phyloP scores from a whole-genome alignment of 139 green algal genomes.

The Astrephomene gubernaculifera region DNA sequence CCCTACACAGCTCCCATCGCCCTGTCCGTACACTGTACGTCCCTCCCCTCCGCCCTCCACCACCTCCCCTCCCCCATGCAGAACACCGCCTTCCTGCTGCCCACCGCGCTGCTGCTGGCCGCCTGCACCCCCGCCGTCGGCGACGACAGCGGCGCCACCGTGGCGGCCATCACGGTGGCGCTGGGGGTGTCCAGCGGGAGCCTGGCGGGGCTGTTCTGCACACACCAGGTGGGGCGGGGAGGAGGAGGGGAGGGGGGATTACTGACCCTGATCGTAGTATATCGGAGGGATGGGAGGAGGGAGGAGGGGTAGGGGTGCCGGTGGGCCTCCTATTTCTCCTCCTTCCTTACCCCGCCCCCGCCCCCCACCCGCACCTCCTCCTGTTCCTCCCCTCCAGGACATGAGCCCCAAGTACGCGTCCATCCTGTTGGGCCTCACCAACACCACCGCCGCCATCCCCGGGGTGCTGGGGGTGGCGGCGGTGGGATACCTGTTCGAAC shows the following conservation, averaged over 20 bases:
- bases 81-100: constrained; percentile 88
- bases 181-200: constrained; percentile 86
- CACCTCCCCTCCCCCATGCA: constrained; percentile 61
- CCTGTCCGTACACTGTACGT: too few relatives aligned
- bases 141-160: constrained; percentile 44
- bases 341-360: not conserved
- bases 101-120: constrained; percentile 78
- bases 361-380: not conserved
- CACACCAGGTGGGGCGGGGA: constrained; percentile 84
- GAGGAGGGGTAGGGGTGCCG: too few relatives aligned
- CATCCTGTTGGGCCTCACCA: constrained; percentile 96
- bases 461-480: constrained; percentile 91
- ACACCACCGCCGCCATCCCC: constrained; percentile 89
- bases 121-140: constrained; percentile 45
- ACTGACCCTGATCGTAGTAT: too few relatives aligned
- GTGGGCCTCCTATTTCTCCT: too few relatives aligned
- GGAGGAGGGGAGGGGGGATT: too few relatives aligned
- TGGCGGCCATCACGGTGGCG: constrained; percentile 77
- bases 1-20: too few relatives aligned
- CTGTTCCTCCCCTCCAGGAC: constrained; percentile 76
- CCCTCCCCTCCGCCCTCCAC: too few relatives aligned
- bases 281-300: too few relatives aligned
- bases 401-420: constrained; percentile 90
- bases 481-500: constrained; percentile 78
- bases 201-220: constrained; percentile 96